These are phyloP conservation scores for Quercus wislizeni DNA, from an alignment of 306 rosid genomes.

Conservation along the genomic window DNA sequence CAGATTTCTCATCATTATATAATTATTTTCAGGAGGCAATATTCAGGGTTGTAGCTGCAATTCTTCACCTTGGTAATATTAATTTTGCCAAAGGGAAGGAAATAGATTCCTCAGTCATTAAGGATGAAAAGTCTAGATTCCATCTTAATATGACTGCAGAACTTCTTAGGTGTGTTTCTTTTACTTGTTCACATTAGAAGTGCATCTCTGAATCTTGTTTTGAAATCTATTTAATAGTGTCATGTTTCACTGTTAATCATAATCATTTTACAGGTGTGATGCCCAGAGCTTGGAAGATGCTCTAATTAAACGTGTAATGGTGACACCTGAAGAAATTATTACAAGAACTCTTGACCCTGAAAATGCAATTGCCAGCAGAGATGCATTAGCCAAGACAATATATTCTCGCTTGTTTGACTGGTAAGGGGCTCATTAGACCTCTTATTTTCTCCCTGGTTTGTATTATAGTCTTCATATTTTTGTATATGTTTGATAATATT, in stretches of 20 bases:
- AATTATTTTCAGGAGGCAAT: slow-evolving; percentile 76
- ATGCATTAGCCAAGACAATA: slow-evolving; percentile 91
- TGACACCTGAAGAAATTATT: slow-evolving; percentile 94
- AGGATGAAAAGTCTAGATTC: slow-evolving; percentile 89
- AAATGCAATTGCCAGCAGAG: slow-evolving; percentile 89
- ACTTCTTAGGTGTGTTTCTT: slow-evolving; percentile 62
- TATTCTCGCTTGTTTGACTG: slow-evolving; percentile 96
- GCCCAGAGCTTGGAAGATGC: slow-evolving; percentile 98
- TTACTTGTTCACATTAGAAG: background rate
- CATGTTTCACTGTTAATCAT: too few species aligned
- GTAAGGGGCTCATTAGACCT: slow-evolving; percentile 38
- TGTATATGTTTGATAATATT: slow-evolving; percentile 12
- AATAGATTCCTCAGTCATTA: slow-evolving; percentile 86
- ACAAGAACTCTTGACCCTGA: slow-evolving; percentile 97
- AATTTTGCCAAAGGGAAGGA: slow-evolving; percentile 92
- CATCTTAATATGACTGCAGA: slow-evolving; percentile 88
- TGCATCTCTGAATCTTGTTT: background rate
- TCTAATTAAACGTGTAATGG: slow-evolving; percentile 94
- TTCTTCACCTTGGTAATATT: slow-evolving; percentile 93
- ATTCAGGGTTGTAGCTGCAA: slow-evolving; percentile 90
- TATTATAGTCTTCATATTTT: slow-evolving; percentile 5
- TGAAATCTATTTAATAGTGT: background rate
- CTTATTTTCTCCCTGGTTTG: too few species aligned
- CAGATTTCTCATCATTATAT: slow-evolving; percentile 5
- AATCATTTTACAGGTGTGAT: slow-evolving; percentile 55